Conservation (phyloP, 768 basidiomycete genomes). For the Pisolithus marmoratus region DNA sequence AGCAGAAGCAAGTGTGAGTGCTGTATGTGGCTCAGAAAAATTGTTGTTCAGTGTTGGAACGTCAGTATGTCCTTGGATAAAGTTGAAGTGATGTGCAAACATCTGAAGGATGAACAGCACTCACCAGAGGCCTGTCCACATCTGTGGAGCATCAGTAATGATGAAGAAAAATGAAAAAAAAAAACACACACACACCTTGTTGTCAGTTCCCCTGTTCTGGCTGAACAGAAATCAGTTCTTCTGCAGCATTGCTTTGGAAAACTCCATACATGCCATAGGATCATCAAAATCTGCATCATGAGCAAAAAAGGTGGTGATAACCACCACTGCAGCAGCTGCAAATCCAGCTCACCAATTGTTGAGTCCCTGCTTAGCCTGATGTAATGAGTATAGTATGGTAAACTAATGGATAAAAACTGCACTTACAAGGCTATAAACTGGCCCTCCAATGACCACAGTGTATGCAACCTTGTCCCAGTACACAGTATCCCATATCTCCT, state of each 20-base stretch:
- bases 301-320: constrained; percentile 1
- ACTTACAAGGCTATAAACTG: constrained; percentile 1
- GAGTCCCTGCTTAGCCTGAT: constrained; percentile 1
- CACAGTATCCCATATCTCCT: constrained; percentile 4
- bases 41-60: no score
- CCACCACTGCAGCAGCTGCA: not conserved
- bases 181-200: not conserved
- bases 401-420: no score
- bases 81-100: no score
- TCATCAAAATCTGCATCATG: constrained; percentile 1
- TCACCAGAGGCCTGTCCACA: no score
- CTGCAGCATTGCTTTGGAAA: constrained; percentile 3
- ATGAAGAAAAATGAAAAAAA: no score
- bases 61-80: no score
- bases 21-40: no score
- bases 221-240: constrained; percentile 5
- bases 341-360: constrained; percentile 2
- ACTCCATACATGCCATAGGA: not conserved
- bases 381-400: not conserved
- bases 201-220: constrained; percentile 3
- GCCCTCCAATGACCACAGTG: not conserved
- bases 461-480: constrained; percentile 3
- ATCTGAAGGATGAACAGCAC: no score
- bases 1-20: no score
- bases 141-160: no score